Evolutionary conservation across 192 early-diverging fungal species (phyloP), one percentile per base, ranked within the genome.

Genomic region (Umbelopsis ramanniana): DNA sequence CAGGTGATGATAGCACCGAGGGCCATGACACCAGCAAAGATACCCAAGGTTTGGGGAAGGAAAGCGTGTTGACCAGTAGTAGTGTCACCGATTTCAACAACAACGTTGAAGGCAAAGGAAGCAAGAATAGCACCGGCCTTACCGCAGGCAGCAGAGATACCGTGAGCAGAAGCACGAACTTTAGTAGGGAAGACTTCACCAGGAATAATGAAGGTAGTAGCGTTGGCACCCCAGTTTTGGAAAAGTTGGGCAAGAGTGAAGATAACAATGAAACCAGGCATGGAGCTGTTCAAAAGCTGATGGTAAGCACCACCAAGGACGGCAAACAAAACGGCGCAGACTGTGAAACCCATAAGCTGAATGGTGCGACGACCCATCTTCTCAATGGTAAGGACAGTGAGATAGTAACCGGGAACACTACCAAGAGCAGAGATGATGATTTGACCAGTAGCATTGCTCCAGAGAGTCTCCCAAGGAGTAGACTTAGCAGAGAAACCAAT

Each of bases 341-440:
- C 82, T 12, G 75, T 79, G 78, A 96, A 97, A 37, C 96, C 96
- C 68, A 91, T 80, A 57, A 93, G 85, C 79, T 96, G 94, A 73
- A 98, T 98, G n/a, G 80, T 88, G 69, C 91, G 93, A 74, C 96
- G 93, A 69, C 96, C 96, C 38, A 91, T 69, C 52, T 80, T 75
- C 68, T 98, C 96, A 60, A 98, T 87, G 26, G 89, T 80, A 69
- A 89, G 86, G 69, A 98, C 94, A 21, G 91, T 83, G 60, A 93
- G 81, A 88, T 90, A 95, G 88, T 97, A 98, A 52, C 96, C 96
- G 43, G 96, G 96, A 19, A 98, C 84, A 47, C 87, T 84, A 68
- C 93, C 93, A 38, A 92, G 81, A 47, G 90, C 77, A 70, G 93
- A 92, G 76, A 98, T 91, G 75, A 98, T 97, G 74, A 95, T 88